Percentiles rank a stretch among this genome's conserved stretches.
These are phyloP conservation scores for Magnusiomyces tetraspermus DNA, from an alignment of 1,139 yeast genomes.

Conservation along the genomic window DNA sequence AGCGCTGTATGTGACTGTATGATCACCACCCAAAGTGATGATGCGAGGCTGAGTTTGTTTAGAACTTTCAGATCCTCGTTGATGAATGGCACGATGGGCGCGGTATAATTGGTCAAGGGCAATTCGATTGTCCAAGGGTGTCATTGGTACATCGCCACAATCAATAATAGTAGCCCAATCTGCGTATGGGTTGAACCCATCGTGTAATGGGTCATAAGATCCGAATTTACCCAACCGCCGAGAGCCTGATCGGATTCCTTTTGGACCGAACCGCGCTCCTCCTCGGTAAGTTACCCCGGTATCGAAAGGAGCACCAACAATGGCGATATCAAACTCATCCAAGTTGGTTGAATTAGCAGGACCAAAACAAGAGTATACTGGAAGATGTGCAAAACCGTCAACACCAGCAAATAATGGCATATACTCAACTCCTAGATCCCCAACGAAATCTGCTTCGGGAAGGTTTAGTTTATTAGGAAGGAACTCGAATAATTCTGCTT, in stretches of 20 bases:
- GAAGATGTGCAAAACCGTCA: slow-evolving; percentile 65
- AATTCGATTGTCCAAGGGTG: slow-evolving; percentile 68
- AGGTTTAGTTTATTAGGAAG: slow-evolving; percentile 4
- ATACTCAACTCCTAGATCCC: slow-evolving; percentile 9
- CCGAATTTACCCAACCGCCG: slow-evolving; percentile 37
- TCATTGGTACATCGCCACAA: slow-evolving; percentile 72
- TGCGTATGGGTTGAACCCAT: slow-evolving; percentile 52
- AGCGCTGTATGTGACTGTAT: slow-evolving; percentile 60
- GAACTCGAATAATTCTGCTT: too few relatives aligned
- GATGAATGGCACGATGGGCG: slow-evolving; percentile 54
- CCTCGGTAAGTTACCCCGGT: slow-evolving; percentile 66
- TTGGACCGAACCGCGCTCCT: slow-evolving; percentile 74
- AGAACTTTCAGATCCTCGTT: slow-evolving; percentile 50
- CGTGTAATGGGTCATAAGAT: slow-evolving; percentile 43
- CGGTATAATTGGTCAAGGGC: slow-evolving; percentile 63
- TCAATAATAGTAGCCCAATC: slow-evolving; percentile 50
- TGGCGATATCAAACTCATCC: slow-evolving; percentile 49
- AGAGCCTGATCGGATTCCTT: slow-evolving; percentile 63
- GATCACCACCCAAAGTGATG: slow-evolving; percentile 72
- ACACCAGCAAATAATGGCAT: slow-evolving; percentile 36
- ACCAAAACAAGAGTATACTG: slow-evolving; percentile 48
- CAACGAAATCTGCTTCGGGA: slow-evolving; percentile 14
- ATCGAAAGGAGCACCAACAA: slow-evolving; percentile 72
- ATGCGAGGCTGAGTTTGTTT: slow-evolving; percentile 38
- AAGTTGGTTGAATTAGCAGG: slow-evolving; percentile 20